Evolutionary conservation across 768 basidiomycete species (phyloP).

Genomic region (Lactifluus volemus): DNA sequence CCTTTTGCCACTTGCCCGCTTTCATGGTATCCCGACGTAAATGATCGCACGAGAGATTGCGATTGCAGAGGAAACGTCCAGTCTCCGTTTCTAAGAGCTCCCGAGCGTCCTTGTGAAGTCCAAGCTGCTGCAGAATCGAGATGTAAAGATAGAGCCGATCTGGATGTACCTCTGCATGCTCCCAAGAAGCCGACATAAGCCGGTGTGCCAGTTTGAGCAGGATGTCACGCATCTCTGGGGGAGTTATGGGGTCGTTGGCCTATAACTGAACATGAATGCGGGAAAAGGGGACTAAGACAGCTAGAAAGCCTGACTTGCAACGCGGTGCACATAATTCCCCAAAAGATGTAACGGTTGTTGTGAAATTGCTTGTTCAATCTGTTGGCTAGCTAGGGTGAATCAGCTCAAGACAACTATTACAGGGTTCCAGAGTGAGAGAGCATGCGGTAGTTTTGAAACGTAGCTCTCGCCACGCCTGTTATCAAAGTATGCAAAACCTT

Average conservation of each 20-base stretch:
- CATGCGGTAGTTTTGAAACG: not conserved
- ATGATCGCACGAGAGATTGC: slow-evolving; percentile 68
- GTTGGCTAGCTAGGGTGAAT: slow-evolving; percentile 50
- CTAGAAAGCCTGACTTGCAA: slow-evolving; percentile 48
- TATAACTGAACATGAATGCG: slow-evolving; percentile 24
- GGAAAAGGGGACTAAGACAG: not conserved
- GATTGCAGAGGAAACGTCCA: slow-evolving; percentile 57
- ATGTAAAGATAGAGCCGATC: slow-evolving; percentile 77
- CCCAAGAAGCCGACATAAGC: slow-evolving; percentile 53
- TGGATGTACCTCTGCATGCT: slow-evolving; percentile 53
- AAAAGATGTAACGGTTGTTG: slow-evolving; percentile 72
- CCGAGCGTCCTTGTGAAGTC: slow-evolving; percentile 60
- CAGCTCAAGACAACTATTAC: not conserved
- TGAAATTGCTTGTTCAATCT: slow-evolving; percentile 81
- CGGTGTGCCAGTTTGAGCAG: slow-evolving; percentile 74
- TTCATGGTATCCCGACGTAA: slow-evolving; percentile 64
- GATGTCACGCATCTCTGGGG: slow-evolving; percentile 51
- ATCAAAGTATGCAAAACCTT: slow-evolving; percentile 11
- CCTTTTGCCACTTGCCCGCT: slow-evolving; percentile 42
- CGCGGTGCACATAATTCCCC: slow-evolving; percentile 72
- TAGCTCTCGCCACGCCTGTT: not conserved
- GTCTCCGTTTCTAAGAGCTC: slow-evolving; percentile 59
- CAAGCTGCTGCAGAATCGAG: slow-evolving; percentile 58
- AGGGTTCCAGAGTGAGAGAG: not conserved
- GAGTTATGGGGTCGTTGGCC: slow-evolving; percentile 64